A percentile compares a stretch with the other conserved stretches of the same genome.
These are phyloP conservation scores for Pilaira anomala DNA, from an alignment of 192 early-diverging fungal species.

Conservation along the genomic window DNA sequence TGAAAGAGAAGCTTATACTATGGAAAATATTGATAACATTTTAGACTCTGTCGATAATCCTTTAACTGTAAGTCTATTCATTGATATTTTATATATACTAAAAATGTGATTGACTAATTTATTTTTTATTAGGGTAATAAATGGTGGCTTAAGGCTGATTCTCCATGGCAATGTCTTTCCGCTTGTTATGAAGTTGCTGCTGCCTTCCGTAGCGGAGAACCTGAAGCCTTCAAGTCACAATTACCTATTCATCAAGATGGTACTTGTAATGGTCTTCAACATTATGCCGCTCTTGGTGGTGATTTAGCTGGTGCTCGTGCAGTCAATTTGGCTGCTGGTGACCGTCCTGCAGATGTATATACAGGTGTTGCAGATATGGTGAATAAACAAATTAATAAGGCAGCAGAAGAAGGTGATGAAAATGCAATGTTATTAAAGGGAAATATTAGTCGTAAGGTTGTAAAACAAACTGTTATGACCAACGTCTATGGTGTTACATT, in stretches of 20 bases:
- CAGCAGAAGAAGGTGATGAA: conserved; percentile 56
- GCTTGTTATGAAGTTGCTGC: conserved; percentile 81
- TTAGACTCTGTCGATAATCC: conserved; percentile 83
- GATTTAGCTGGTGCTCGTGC: conserved; percentile 82
- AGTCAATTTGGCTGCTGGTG: conserved; percentile 84
- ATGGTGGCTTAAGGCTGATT: conserved; percentile 90
- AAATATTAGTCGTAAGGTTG: conserved; percentile 85
- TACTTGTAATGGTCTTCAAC: conserved; percentile 97
- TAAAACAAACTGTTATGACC: conserved; percentile 99
- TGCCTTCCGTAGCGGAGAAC: conserved; percentile 71
- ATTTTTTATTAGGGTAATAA: conserved; percentile 49
- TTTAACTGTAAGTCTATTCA: conserved; percentile 34
- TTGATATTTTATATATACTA: conserved; percentile 1
- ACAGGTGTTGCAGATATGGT: conserved; percentile 81
- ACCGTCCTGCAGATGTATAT: conserved; percentile 91
- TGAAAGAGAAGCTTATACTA: conserved; percentile 73
- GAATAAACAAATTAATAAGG: conserved; percentile 62
- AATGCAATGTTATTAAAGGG: conserved; percentile 63
- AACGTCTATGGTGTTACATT: conserved; percentile 98
- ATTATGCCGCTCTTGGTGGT: conserved; percentile 95
- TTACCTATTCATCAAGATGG: conserved; percentile 96
- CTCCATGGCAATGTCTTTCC: conserved; percentile 93
- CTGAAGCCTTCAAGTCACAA: conserved; percentile 63
- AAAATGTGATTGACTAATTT: conserved; percentile 17
- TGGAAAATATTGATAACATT: conserved; percentile 75